Base-by-base conservation (phyloP, 2,329 filamentous ascomycete genomes). In the Nannizzia gypsea region DNA sequence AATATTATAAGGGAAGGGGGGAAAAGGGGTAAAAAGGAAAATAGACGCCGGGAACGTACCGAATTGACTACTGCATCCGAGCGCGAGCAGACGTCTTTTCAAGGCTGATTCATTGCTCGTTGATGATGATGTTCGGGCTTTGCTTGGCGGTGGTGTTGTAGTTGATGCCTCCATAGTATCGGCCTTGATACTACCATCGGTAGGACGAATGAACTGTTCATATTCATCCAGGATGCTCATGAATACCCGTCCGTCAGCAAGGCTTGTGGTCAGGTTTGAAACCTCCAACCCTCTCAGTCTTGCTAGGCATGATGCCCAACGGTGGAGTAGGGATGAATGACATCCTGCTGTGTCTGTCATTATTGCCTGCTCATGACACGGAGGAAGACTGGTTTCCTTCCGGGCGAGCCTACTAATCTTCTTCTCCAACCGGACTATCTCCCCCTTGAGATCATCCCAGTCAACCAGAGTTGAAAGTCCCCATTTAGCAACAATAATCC, bases 171-270 rank as follows among this genome's bases (percentile, higher is more conserved):
- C 13, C 20, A 24, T n/a, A n/a, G n/a, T n/a, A 24, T 40, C 36
- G 22, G 26, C 48, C 24, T 52, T 52, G 48, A 31, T 9, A 52
- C 48, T 3, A 36, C 13, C 9, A 36, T 11, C 5, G 36, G 11
- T n/a, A 38, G 28, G 36, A n/a, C 54, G 54, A 38, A 56, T 56
- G 54, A 56, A 56, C 3, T 56, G 22, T 59, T 80, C 73, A 66
- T 85, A 85, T 40, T 81, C 78, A 54, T 81, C 77, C 1, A 85
- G 73, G 56, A 86, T 82, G 6, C 76, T 76, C 60, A 76, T 74
- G 58, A 85, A 79, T 15, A 81, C 75, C 50, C 69, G 74, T 20
- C 78, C 78, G 63, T 83, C 76, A 3, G 81, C 75, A 66, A 86
- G 84, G 54, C 77, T 79, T 5, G 81, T 83, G 1, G 79, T 83